Base-by-base conservation (phyloP, 192 early-diverging fungal genomes). In the Backusella tarrabulga region DNA sequence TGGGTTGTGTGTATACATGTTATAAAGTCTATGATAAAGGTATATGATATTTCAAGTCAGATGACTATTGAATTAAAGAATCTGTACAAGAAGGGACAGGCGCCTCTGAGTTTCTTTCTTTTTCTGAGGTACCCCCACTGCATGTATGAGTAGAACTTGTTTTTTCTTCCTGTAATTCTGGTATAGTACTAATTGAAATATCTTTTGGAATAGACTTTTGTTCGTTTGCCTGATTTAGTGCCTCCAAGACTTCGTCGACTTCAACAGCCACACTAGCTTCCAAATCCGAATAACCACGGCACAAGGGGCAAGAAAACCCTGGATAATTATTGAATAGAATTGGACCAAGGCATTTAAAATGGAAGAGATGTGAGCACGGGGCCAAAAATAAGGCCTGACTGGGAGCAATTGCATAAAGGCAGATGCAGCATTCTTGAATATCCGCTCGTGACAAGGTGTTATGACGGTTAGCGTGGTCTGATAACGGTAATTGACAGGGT, bases 311-410 rank as follows among this genome's bases (percentile, higher is more conserved):
- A 78, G 85, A 89, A 85, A 95, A 95, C n/a, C 88, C 87, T 3
- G 89, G 87, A 79, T 87, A 88, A 67, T 86, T 88, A 40, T 89
- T 79, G 8, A 81, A 67, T 21, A 95, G 79, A 14, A 95, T 82
- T 9, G 92, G 91, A 80, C 90, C 90, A 78, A 93, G 90, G 83
- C 93, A 95, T 79, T 93, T 93, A 84, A 91, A 95, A 81, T 95
- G 94, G 86, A 91, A 95, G 79, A 91, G 91, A 76, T 95, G 94
- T 35, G 91, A 91, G 84, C 94, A 95, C 15, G 94, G 94, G 11
- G 93, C 90, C 41, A 95, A 81, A 81, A 95, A 95, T 72, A 95
- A 85, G 23, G 94, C 93, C 84, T 95, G 94, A 82, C 88, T 88
- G 29, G 93, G 92, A 12, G 86, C 85, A 78, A 95, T 92, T 73